Percentiles rank a stretch among this genome's conserved stretches.
Conservation (phyloP, 768 basidiomycete species). For the Amanita subjunquillea region DNA sequence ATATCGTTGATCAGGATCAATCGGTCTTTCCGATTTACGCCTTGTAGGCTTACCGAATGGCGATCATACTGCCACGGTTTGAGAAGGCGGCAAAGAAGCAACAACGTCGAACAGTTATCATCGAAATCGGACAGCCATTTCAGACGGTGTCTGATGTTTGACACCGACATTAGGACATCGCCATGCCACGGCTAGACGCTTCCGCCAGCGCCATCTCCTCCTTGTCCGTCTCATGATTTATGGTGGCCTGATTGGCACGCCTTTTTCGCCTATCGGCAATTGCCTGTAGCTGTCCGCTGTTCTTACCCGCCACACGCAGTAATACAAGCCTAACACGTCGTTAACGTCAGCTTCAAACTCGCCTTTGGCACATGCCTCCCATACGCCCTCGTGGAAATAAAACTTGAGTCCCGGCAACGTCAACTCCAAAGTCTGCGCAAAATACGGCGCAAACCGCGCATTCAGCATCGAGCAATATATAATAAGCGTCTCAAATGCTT, state of each 20-base stretch:
- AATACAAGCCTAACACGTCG: constrained; percentile 44
- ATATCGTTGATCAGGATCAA: no score
- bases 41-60: no score
- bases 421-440: constrained; percentile 61
- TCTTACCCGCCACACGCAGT: constrained; percentile 58
- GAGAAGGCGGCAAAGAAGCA: no score
- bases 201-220: constrained; percentile 67
- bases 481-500: constrained; percentile 80
- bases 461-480: constrained; percentile 68
- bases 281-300: constrained; percentile 51
- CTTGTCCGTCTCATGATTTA: constrained; percentile 30
- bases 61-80: no score
- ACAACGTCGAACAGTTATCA: no score
- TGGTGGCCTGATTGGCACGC: constrained; percentile 28
- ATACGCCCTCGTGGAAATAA: constrained; percentile 78
- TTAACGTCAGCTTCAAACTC: not conserved
- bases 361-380: constrained; percentile 53
- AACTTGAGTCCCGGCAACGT: constrained; percentile 63
- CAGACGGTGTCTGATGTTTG: no score
- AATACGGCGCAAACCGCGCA: constrained; percentile 58
- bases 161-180: no score
- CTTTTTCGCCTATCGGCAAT: constrained; percentile 61
- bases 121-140: no score
- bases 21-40: no score
- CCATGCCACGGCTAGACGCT: constrained; percentile 35